Evolutionary conservation across 768 basidiomycete species (phyloP), one percentile per base, ranked within the genome.

Genomic region (Collybia mongolica): DNA sequence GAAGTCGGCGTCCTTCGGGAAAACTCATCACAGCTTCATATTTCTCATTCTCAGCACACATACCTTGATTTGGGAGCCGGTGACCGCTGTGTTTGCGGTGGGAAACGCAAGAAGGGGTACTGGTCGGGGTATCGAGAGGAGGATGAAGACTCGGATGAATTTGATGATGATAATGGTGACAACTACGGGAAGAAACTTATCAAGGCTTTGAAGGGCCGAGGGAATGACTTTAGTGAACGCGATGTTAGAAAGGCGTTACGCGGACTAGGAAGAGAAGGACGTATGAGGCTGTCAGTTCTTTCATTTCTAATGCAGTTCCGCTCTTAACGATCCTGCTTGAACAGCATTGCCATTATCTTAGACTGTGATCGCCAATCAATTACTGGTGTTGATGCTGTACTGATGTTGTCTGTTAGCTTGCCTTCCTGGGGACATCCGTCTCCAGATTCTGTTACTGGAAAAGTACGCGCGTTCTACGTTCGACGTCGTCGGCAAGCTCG

Each of bases 401-500:
- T 55, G 4, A 14, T 24, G 40, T 44, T 49, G 46, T 51, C 18
- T 45, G 39, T 41, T 47, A 88, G 88, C 87, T 9, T 83, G 86
- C 66, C 74, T 90, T 54, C 92, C 93, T 0, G 90, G 90, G 26
- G 93, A 94, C 58, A 89, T 94, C 26, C 82, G 81, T 9, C 74
- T 90, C 5, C 93, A 93, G 64, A 91, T 95, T 39, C 76, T 88
- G 1, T 80, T 91, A 2, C 79, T 96, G 15, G 82, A 93, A 65
- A 91, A 92, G 65, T 94, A 96, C 57, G 79, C 81, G 29, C 82
- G 78, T 57, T 88, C 88, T 11, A 88, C 90, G 5, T 90, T 90
- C 59, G 93, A 96, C 61, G 76, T 96, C 43, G 71, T 95, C 24
- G 86, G 88, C 6, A 76, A 77, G 39, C 74, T 95, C 15, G 75